These are phyloP conservation scores for Penicillium expansum DNA, from an alignment of 2,329 filamentous ascomycete species.

Conservation along the genomic window DNA sequence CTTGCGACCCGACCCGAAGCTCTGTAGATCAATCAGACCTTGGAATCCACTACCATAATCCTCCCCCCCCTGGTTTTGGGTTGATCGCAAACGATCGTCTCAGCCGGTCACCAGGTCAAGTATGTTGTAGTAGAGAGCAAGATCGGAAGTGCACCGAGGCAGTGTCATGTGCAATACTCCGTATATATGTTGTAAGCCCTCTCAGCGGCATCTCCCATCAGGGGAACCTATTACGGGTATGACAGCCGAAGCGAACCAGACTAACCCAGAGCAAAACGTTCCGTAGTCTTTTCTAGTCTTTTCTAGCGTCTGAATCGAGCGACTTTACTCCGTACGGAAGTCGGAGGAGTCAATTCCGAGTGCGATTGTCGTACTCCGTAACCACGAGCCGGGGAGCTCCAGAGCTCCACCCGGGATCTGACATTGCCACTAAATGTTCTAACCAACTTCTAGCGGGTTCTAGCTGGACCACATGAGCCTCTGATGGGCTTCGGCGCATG, in stretches of 20 bases:
- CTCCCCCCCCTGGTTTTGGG: not conserved
- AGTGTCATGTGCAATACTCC: not conserved
- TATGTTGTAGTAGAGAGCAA: not conserved
- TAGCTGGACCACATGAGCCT: conserved; percentile 22
- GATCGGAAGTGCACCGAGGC: not conserved
- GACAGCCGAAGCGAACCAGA: not conserved
- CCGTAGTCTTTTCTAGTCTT: conserved; percentile 6
- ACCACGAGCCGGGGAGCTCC: conserved; percentile 1
- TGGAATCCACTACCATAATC: not conserved
- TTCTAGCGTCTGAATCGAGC: conserved; percentile 2
- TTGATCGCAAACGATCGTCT: not conserved
- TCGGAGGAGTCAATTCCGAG: not conserved
- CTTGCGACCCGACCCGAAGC: not conserved
- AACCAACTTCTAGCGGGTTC: conserved; percentile 34
- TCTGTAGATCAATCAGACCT: not conserved
- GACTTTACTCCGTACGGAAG: not conserved
- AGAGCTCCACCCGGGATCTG: conserved; percentile 20
- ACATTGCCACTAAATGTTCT: conserved; percentile 30
- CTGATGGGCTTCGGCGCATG: conserved; percentile 12
- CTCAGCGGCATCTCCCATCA: not conserved
- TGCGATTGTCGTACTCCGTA: not conserved
- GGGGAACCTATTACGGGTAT: not conserved
- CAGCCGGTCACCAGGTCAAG: not conserved
- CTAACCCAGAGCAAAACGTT: not conserved
- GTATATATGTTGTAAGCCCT: too few species aligned